Percentiles rank a stretch among this genome's conserved stretches.
These are phyloP conservation scores for Zelopaecilomyces penicillatus DNA, from an alignment of 2,329 filamentous ascomycete genomes.

Conservation along the genomic window DNA sequence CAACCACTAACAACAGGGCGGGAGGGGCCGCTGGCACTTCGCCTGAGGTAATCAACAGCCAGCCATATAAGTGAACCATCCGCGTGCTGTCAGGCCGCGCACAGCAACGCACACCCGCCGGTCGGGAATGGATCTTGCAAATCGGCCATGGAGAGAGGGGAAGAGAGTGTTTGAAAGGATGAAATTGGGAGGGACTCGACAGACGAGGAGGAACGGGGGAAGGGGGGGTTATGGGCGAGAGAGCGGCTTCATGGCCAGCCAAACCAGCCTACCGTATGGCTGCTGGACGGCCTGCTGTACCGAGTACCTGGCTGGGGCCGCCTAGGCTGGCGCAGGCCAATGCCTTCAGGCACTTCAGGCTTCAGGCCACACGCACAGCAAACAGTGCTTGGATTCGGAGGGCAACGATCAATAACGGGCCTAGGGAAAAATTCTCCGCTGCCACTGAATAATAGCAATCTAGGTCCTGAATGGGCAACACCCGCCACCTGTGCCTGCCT, in stretches of 20 bases:
- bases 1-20: conserved; percentile 2
- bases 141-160: conserved; percentile 9
- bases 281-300: neutral
- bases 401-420: no score
- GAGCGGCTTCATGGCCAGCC: neutral
- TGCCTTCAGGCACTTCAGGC: no score
- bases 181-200: conserved; percentile 16
- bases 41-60: conserved; percentile 8
- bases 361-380: no score
- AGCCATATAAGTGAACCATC: conserved; percentile 7
- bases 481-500: no score
- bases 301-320: neutral
- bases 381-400: no score
- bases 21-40: conserved; percentile 2
- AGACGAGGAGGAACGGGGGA: conserved; percentile 24
- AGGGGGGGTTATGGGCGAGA: conserved; percentile 27
- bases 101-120: conserved; percentile 3
- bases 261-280: conserved; percentile 18
- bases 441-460: no score
- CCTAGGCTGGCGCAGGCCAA: no score
- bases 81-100: conserved; percentile 6
- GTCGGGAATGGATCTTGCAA: conserved; percentile 8
- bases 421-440: no score
- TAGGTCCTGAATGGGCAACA: no score
- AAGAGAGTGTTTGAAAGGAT: conserved; percentile 14